Evolutionary conservation across 495 filamentous ascomycete genomes (phyloP), one percentile per base, ranked within the genome.

Genomic region (Schizothecium vesticola): DNA sequence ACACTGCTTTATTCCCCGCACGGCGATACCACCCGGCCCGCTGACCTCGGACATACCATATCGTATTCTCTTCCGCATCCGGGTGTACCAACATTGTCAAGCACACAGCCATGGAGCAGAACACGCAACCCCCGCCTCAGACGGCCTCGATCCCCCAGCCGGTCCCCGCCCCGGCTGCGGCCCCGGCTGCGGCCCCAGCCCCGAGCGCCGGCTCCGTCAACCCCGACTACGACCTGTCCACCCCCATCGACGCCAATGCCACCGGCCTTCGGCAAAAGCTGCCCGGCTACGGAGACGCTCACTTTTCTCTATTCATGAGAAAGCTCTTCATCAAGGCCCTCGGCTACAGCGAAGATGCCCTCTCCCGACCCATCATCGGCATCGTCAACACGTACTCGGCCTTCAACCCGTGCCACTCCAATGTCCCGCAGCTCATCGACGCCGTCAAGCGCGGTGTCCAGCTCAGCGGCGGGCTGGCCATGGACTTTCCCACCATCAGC

Each of bases 291-390:
- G 88, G 88, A 26, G 88, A 91, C 68, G 80, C 87, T 0, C 88
- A 90, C 73, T 91, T 91, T 78, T 88, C 86, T 4, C 83, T 90
- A 1, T 91, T 91, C 68, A 82, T 91, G 23, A 83, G 88, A 21
- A 90, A 90, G 72, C 87, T 86, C 26, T 91, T 90, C 73, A 89
- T 91, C 77, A 91, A 91, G 72, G 86, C 87, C 1, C 78, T 89
- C 0, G 88, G 88, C 12, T 90, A 89, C 78, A 84, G 84, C 63
- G 88, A 90, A 72, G 88, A 89, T 67, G 85, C 88, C 0, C 84
- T 90, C 22, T 86, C 86, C 0, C 80, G 87, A 1, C 88, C 88
- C 2, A 87, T 90, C 64, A 80, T 91, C 25, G 88, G 88, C 23
- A 85, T 91, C 67, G 85, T 88, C 75, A 89, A 90, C 76, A 90